Evolutionary conservation across 306 rosid genomes (phyloP).

Genomic region (Lathyrus oleraceus): DNA sequence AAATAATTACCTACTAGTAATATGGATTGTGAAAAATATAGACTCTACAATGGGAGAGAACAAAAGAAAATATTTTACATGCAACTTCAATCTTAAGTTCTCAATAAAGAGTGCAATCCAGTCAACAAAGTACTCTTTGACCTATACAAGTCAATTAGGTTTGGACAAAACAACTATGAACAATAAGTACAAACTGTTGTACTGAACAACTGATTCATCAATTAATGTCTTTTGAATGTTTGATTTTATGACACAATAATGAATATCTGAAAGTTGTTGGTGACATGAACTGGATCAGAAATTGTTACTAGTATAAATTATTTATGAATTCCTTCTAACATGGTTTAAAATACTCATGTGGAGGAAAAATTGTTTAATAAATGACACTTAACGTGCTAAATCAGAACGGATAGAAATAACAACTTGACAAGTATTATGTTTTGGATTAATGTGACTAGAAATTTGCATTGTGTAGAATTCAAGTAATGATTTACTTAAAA

Average conservation of each 20-base stretch:
- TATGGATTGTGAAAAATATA: background rate
- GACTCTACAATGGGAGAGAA: background rate
- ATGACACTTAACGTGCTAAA: background rate
- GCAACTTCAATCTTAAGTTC: background rate
- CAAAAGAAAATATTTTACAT: background rate
- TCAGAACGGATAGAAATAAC: background rate
- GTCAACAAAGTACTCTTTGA: background rate
- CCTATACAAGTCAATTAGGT: background rate
- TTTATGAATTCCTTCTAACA: background rate
- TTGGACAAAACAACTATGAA: background rate
- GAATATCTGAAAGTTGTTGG: background rate
- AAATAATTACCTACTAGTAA: background rate
- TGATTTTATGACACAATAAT: background rate
- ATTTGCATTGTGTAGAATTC: too few species aligned
- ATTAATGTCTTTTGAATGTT: background rate
- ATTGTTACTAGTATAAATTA: background rate
- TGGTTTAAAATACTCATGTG: background rate
- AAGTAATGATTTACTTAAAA: too few species aligned
- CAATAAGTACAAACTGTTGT: slow-evolving; percentile 1
- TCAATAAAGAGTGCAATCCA: background rate
- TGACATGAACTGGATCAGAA: background rate
- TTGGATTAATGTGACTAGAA: background rate
- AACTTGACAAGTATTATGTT: background rate
- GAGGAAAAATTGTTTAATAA: background rate
- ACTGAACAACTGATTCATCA: background rate